These are phyloP conservation scores for Cytospora piceicola DNA, from an alignment of 2,329 filamentous ascomycete species.

Conservation along the genomic window DNA sequence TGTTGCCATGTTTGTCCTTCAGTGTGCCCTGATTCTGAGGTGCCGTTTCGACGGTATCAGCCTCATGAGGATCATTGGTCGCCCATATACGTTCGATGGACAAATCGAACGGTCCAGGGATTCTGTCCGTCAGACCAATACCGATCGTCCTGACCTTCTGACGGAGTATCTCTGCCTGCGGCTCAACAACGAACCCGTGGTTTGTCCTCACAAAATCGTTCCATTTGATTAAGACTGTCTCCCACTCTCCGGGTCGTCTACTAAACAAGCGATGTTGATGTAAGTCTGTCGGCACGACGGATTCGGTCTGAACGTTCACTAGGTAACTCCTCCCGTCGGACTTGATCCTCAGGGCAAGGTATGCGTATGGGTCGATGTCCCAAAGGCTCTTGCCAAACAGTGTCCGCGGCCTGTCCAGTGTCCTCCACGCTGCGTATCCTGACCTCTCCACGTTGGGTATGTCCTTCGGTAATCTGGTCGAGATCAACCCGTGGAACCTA, in stretches of 20 bases:
- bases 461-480: slow-evolving; percentile 77
- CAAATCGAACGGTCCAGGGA: slow-evolving; percentile 86
- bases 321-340: slow-evolving; percentile 92
- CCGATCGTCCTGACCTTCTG: slow-evolving; percentile 86
- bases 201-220: slow-evolving; percentile 95
- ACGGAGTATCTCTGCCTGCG: slow-evolving; percentile 85
- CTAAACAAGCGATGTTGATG: slow-evolving; percentile 91
- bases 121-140: slow-evolving; percentile 84
- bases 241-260: slow-evolving; percentile 82
- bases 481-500: slow-evolving; percentile 86
- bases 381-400: slow-evolving; percentile 86
- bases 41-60: slow-evolving; percentile 36
- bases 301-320: slow-evolving; percentile 93
- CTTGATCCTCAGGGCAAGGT: slow-evolving; percentile 85
- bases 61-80: slow-evolving; percentile 66
- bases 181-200: slow-evolving; percentile 87
- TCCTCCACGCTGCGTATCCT: slow-evolving; percentile 91
- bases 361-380: slow-evolving; percentile 88
- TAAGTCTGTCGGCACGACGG: slow-evolving; percentile 89
- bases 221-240: slow-evolving; percentile 90
- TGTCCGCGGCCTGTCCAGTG: slow-evolving; percentile 73
- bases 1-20: slow-evolving; percentile 48
- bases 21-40: slow-evolving; percentile 42
- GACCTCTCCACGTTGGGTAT: slow-evolving; percentile 74
- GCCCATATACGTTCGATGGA: slow-evolving; percentile 88